Evolutionary conservation across 495 filamentous ascomycete genomes (phyloP).

Genomic region (Aspergillus homomorphus): DNA sequence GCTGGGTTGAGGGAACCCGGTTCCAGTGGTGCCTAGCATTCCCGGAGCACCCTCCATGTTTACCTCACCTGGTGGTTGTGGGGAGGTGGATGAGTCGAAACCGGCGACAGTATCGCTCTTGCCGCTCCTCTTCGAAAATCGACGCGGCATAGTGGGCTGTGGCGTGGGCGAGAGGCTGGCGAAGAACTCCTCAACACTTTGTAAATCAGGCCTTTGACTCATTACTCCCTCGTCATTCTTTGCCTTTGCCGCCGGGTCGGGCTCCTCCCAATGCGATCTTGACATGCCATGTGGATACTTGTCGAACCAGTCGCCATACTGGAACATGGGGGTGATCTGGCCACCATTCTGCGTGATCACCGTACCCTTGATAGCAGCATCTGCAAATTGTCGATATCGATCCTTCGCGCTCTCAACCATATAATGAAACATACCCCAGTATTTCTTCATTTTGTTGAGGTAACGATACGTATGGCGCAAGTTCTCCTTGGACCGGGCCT

Average conservation of each 20-base stretch:
- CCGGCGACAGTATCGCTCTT: constrained; percentile 26
- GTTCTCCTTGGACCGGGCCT: constrained; percentile 76
- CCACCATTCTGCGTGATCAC: constrained; percentile 53
- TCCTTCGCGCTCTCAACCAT: constrained; percentile 92
- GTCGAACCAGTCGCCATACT: constrained; percentile 98
- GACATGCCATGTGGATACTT: constrained; percentile 92
- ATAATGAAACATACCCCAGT: constrained; percentile 97
- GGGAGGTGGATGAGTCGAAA: constrained; percentile 29
- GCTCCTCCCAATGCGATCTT: constrained; percentile 76
- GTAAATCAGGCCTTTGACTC: constrained; percentile 80
- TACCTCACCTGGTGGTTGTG: constrained; percentile 33
- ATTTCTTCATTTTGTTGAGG: constrained; percentile 88
- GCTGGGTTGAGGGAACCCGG: constrained; percentile 46
- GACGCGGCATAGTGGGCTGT: constrained; percentile 44
- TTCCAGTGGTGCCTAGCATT: constrained; percentile 31
- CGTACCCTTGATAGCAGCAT: constrained; percentile 57
- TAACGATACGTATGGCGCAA: constrained; percentile 89
- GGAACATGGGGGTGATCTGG: constrained; percentile 63
- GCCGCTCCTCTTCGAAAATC: constrained; percentile 37
- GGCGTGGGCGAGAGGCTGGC: constrained; percentile 69
- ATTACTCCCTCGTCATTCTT: constrained; percentile 76
- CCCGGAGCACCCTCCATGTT: constrained; percentile 36
- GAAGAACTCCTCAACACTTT: constrained; percentile 95
- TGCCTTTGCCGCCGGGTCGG: constrained; percentile 64
- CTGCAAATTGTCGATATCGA: constrained; percentile 80